These are phyloP conservation scores for Diaporthe sp. DNA, from an alignment of 2,329 filamentous ascomycete species.

Conservation along the genomic window DNA sequence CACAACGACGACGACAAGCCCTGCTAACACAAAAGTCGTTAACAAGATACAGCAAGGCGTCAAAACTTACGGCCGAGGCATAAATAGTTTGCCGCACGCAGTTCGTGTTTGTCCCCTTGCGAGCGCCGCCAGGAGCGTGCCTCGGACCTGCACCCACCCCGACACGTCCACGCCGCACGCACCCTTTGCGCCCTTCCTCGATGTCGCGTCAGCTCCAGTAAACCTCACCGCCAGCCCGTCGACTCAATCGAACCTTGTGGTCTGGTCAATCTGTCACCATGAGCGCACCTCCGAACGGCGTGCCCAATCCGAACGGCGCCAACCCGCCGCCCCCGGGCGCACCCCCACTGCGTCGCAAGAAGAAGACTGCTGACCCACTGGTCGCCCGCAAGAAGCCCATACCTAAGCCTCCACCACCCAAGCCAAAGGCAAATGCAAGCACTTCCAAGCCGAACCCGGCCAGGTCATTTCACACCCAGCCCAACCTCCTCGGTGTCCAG, in stretches of 20 bases:
- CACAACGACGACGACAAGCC: neutral
- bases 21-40: neutral
- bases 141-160: slow-evolving; percentile 11
- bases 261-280: slow-evolving; percentile 50
- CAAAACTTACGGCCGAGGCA: too few species aligned
- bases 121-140: slow-evolving; percentile 23
- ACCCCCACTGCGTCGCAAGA: slow-evolving; percentile 59
- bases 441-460: slow-evolving; percentile 45
- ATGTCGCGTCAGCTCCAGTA: slow-evolving; percentile 8
- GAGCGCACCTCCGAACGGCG: slow-evolving; percentile 58
- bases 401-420: slow-evolving; percentile 51
- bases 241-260: neutral
- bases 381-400: slow-evolving; percentile 71
- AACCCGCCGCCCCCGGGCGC: slow-evolving; percentile 42
- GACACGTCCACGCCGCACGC: neutral
- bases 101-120: neutral
- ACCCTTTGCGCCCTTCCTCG: slow-evolving; percentile 7
- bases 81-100: neutral
- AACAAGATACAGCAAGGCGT: neutral
- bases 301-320: slow-evolving; percentile 45
- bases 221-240: neutral
- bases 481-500: slow-evolving; percentile 43
- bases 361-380: slow-evolving; percentile 72
- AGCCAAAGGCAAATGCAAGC: slow-evolving; percentile 48
- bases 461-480: slow-evolving; percentile 38